phyloP scores from a whole-genome alignment of 1,139 yeast genomes.

The Geotrichum macrosporum region DNA sequence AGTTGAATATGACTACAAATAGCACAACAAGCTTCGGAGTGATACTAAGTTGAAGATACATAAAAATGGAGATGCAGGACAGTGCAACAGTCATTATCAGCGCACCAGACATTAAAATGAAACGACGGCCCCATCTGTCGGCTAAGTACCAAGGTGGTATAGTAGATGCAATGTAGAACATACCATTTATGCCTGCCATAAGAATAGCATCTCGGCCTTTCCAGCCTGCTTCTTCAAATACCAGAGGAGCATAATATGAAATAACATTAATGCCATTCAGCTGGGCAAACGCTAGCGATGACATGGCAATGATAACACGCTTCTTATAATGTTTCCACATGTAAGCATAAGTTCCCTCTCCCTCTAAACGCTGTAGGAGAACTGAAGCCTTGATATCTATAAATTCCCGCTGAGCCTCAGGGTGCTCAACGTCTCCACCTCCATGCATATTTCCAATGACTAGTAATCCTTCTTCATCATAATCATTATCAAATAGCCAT shows the following conservation, averaged over 20 bases:
- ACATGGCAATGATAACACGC: conserved; percentile 80
- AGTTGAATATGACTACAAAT: conserved; percentile 72
- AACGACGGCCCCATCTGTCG: conserved; percentile 87
- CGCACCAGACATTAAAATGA: conserved; percentile 73
- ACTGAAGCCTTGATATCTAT: conserved; percentile 76
- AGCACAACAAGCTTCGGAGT: conserved; percentile 75
- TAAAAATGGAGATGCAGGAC: conserved; percentile 58
- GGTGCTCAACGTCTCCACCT: conserved; percentile 52
- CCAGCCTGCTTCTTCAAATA: conserved; percentile 95
- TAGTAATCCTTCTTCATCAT: conserved; percentile 79
- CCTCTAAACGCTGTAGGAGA: conserved; percentile 69
- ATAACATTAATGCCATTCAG: conserved; percentile 88
- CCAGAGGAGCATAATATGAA: conserved; percentile 88
- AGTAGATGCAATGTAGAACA: conserved; percentile 68
- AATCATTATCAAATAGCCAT: conserved; percentile 82
- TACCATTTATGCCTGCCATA: conserved; percentile 86
- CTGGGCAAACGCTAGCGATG: conserved; percentile 88
- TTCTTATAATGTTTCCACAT: conserved; percentile 67
- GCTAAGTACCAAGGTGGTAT: conserved; percentile 89
- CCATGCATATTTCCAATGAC: conserved; percentile 76
- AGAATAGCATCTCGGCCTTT: conserved; percentile 77
- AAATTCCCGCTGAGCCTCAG: conserved; percentile 61
- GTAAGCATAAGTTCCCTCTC: conserved; percentile 63
- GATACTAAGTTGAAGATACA: conserved; percentile 52
- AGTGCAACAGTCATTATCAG: conserved; percentile 71